Base-by-base conservation (phyloP, 2,329 filamentous ascomycete genomes). In the Colletotrichum lentis region DNA sequence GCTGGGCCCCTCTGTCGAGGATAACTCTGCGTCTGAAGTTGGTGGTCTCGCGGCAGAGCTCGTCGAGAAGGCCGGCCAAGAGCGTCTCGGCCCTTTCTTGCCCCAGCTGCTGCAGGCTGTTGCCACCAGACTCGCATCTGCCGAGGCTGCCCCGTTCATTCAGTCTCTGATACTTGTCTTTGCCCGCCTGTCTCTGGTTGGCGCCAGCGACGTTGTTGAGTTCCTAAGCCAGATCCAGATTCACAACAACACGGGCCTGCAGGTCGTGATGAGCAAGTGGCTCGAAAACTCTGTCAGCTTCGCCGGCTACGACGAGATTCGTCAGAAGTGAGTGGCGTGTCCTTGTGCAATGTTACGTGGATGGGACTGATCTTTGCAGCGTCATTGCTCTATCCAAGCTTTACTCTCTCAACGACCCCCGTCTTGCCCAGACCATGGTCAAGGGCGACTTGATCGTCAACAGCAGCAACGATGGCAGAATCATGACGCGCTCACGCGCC, bases 131-230 rank as follows among this genome's bases (percentile, higher is more conserved):
- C 85, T 99, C 18, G 91, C 90, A 6, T 92, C 91, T 6, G 96
- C 96, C 2, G 86, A 93, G 71, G 90, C 94, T 54, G 92, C 95
- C 0, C 89, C 91, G 8, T 96, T 99, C 76, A 98, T 99, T 71
- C 96, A 99, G 80, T 97, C 93, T 62, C 82, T 99, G 58, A 97
- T 97, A 62, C 85, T 98, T 6, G 96, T 99, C 1, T 99, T 99
- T 78, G 96, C 95, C 2, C 89, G 95, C 52, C 84, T 99, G 10
- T 95, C 94, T 11, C 85, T 98, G 16, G 88, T 91, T 57, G 94
- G 93, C 55, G 91, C 95, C 11, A 88, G 89, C 27, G 96, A 98
- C 74, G 94, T 99, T 2, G 91, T 98, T 16, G 90, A 96, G 63
- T 99, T 99, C 81, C 84, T 99, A 39, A 91, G 91, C 69, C 90